Evolutionary conservation across 306 rosid species (phyloP), one percentile per base, ranked within the genome.

Genomic region (Vigna angularis): DNA sequence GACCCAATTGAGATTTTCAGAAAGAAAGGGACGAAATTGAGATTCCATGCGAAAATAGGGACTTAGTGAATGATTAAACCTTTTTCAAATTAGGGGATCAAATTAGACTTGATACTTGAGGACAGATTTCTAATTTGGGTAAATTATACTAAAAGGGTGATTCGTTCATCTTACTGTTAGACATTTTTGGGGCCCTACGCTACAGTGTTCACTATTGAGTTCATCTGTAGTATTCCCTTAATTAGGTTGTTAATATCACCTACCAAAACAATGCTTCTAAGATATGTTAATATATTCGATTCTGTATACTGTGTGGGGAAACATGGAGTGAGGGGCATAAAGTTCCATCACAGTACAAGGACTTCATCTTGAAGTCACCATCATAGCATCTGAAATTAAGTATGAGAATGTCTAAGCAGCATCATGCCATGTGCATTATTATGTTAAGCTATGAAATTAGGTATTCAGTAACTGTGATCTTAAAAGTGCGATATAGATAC

Each of bases 341-440:
- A 66, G 32, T 50, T 18, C 72, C 15, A 13, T 51, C 34, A 20
- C 64, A 56, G 78, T 55, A 69, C 38, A 64, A 48, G 78, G 61
- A 14, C 71, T 62, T 77, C 36, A 83, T 65, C 72, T 55, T 49
- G 64, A 85, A 52, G 89, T 79, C 77, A 83, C 72, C 73, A 70
- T 83, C 78, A 64, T 67, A 79, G 59, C 70, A 78, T 70, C 44
- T 57, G 20, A 68, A 78, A 83, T 80, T 20, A 59, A 55, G 67
- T 49, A 76, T 73, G 24, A 50, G 61, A 48, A 51, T 26, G 71
- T 62, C 63, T 42, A 64, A 65, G 76, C 70, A 47, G 71, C 61
- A 88, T 80, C 73, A 80, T 83, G 81, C 84, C 75, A 62, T 48
- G 65, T 45, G 64, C 74, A 87, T 80, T 59, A 74, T 83, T 79